A percentile compares a stretch with the other conserved stretches of the same genome.
These are phyloP conservation scores for Incumbomyces delicatus DNA, from an alignment of 2,329 filamentous ascomycete genomes.

Conservation along the genomic window DNA sequence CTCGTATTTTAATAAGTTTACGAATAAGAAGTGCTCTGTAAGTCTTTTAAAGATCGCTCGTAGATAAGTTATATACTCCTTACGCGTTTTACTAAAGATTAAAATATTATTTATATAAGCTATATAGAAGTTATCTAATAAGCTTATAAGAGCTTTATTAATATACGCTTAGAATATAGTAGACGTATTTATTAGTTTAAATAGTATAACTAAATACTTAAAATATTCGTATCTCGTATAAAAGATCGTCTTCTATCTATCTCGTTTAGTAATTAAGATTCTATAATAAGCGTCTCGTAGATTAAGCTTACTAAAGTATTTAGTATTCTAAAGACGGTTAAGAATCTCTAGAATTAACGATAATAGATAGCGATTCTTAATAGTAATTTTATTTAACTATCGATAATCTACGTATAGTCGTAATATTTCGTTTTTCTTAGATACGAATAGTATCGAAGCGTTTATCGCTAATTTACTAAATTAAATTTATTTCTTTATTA, in stretches of 20 bases:
- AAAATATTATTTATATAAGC: conserved; percentile 4
- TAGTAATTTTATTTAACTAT: conserved; percentile 23
- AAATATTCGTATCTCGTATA: conserved; percentile 20
- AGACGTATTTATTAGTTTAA: conserved; percentile 19
- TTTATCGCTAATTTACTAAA: neutral
- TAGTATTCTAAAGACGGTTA: too few species aligned
- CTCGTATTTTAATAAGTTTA: too few species aligned
- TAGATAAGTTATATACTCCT: neutral
- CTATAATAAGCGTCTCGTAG: too few species aligned
- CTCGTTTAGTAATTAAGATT: too few species aligned
- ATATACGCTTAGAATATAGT: too few species aligned
- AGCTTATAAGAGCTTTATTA: too few species aligned
- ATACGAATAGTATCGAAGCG: conserved; percentile 3
- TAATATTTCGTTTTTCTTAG: conserved; percentile 9
- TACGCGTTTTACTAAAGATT: neutral
- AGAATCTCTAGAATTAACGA: too few species aligned
- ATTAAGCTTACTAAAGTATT: too few species aligned
- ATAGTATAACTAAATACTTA: conserved; percentile 25
- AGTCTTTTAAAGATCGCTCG: neutral
- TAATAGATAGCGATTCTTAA: conserved; percentile 21
- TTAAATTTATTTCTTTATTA: neutral
- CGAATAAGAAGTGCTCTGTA: too few species aligned
- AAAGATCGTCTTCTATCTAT: conserved; percentile 13
- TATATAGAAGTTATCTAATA: neutral
- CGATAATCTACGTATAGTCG: conserved; percentile 25